Evolutionary conservation across 257 asterid species (phyloP), one percentile per base, ranked within the genome.

Genomic region (Penstemon davidsonii): DNA sequence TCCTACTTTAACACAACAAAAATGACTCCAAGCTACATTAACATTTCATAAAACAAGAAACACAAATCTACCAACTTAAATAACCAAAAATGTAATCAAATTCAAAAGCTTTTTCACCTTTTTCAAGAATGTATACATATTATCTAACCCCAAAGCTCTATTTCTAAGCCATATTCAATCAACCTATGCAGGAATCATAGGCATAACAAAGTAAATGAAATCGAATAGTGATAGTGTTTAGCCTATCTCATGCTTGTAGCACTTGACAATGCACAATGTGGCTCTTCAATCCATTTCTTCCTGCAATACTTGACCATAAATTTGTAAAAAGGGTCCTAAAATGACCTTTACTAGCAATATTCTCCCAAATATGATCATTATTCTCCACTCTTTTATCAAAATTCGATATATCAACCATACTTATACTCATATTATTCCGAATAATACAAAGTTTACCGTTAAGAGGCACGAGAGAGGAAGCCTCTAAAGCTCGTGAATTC

Each of bases 211-310:
- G 33, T 25, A 25, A 25, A 25, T 25, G 33, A 25, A 25, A 25
- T 25, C 33, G 33, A 25, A 25, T 25, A 25, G 33, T 25, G 33
- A 25, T 25, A 25, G 33, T 25, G 33, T 1, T 0, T 25, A 12
- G 39, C 19, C 40, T 4, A 7, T 37, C 33, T 83, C 78, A 85
- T 12, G 85, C 90, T 76, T 79, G 90, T 55, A 85, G 86, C 73
- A 85, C 90, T 62, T 85, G 90, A 44, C 87, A 85, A 60, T 85
- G 90, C 74, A 85, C 87, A 33, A 82, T 85, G 73, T 82, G 90
- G 39, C 86, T 82, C 90, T 85, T 85, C 80, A 85, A 61, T 43
- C 90, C 90, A 45, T 81, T 78, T 64, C 90, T 77, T 36, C 90
- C 90, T 9, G 90, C 90, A 45, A 85, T 85, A 33, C 86, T 85